Conservation (phyloP, 306 rosid species). For the Cyclanthera cordifolia region DNA sequence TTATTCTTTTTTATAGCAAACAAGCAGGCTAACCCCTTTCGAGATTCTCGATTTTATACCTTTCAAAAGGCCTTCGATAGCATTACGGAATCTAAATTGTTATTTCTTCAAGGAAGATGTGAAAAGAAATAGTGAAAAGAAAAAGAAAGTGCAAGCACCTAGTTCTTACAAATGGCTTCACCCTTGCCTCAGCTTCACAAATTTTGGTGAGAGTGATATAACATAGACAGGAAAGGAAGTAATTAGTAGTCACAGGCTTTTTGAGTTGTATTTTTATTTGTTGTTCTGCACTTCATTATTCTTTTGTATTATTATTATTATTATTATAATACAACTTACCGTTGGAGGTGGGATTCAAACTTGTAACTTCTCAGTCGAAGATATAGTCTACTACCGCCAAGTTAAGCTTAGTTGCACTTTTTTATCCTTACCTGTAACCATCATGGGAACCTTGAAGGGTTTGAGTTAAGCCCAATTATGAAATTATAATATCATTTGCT, state of each 20-base stretch:
- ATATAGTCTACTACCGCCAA: too few species aligned
- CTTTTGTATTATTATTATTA: too few species aligned
- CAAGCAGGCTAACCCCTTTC: slow-evolving; percentile 14
- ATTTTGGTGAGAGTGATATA: slow-evolving; percentile 7
- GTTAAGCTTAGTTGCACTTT: too few species aligned
- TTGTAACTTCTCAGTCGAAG: too few species aligned
- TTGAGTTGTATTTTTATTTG: not conserved
- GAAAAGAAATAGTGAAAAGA: not conserved
- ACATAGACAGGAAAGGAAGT: slow-evolving; percentile 3
- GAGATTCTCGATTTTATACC: too few species aligned
- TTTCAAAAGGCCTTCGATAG: not conserved
- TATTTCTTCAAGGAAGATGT: not conserved
- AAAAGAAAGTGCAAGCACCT: slow-evolving; percentile 4
- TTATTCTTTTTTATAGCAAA: slow-evolving; percentile 4
- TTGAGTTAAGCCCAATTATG: slow-evolving; percentile 8
- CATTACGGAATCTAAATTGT: slow-evolving; percentile 1
- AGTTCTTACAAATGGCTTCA: too few species aligned
- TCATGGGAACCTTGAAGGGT: slow-evolving; percentile 2
- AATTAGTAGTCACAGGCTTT: too few species aligned
- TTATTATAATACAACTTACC: too few species aligned
- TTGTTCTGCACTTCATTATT: not conserved
- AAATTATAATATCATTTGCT: not conserved
- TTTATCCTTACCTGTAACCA: not conserved
- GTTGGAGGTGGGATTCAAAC: too few species aligned
- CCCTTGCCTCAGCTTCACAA: not conserved